Base-by-base conservation (phyloP, 2,329 filamentous ascomycete genomes). In the Pseudonectria foliicola region DNA sequence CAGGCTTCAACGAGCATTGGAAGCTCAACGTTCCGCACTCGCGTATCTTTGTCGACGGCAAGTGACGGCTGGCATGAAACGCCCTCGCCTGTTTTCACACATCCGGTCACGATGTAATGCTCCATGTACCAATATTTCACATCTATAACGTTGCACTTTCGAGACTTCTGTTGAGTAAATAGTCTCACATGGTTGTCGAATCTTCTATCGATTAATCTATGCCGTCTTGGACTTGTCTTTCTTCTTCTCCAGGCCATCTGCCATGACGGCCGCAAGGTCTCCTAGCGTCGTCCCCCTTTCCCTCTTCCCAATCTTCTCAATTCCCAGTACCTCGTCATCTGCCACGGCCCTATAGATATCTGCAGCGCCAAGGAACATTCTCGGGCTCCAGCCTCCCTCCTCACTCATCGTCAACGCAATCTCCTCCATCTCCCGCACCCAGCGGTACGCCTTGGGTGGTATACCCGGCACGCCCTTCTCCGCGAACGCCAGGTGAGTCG, bases 341-440 rank as follows among this genome's bases (percentile, higher is more conserved):
- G 79, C 76, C 7, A 85, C 73, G 7, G 64, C 58, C 33, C 67
- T 65, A 52, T 80, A 86, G 6, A 85, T 68, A 21, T 65, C 68
- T 0, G 80, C 80, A 6, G 79, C 73, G 10, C 72, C 72, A 10
- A 61, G 55, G 46, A 85, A 85, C 16, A 81, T 57, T 15, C 64
- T 61, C 10, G 57, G 57, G 4, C 59, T 59, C 54, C 82, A 85
- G 0, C 80, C 80, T 1, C 77, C 81, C 35, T 82, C 78, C 27
- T 74, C 70, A 6, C 61, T 60, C 54, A 85, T 80, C 4, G 80
- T 83, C 38, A 70, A 63, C 4, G 73, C 75, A 51, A 89, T 86
- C 66, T 88, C 77, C 47, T 79, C 71, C 83, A 89, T 87, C 64
- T 88, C 83, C 24, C 70, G 66, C 0, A 85, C 78, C 82, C 83